Base-by-base conservation (phyloP, 768 basidiomycete genomes). In the Russula virescens region DNA sequence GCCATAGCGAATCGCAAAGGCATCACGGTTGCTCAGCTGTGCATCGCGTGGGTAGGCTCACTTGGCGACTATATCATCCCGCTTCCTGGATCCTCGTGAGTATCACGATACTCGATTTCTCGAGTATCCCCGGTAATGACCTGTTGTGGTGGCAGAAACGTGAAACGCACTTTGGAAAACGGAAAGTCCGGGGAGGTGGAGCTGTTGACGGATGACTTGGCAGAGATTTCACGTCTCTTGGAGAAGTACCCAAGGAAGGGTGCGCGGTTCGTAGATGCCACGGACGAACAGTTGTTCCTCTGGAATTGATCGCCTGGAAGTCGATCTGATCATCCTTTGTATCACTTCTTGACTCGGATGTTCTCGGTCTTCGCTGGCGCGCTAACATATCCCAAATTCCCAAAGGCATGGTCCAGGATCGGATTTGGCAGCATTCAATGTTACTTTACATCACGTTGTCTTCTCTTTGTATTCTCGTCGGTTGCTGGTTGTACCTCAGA, bases 31-130 rank as follows among this genome's bases (percentile, higher is more conserved):
- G 75, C 74, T 0, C 75, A 77, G 63, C 69, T 79, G 16, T 69
- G 69, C 64, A 70, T 79, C 51, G 76, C 76, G 0, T 79, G 77
- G 77, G 76, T 78, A 9, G 58, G 53, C 21, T 67, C 73, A 3
- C 72, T 73, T 16, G 76, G 76, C 13, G 55, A 64, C 16, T 70
- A 78, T 64, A 73, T 78, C 38, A 74, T 82, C 66, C 80, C 81
- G 1, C 74, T 82, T 31, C 81, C 81, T 1, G 81, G 81, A 2
- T 76, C 75, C 19, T 76, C 75, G 76, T 76, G 55, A 57, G 74
- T 6, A 28, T 31, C n/a, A 57, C 38, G 31, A 7, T 38, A n/a
- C 23, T 8, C 31, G 8, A 8, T 16, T 19, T 28, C 10, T 40
- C 25, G 35, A 49, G n/a, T 40, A n/a, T 5, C 16, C 38, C 18